These are phyloP conservation scores for Dioszegia crocea DNA, from an alignment of 768 basidiomycete species.

Conservation along the genomic window DNA sequence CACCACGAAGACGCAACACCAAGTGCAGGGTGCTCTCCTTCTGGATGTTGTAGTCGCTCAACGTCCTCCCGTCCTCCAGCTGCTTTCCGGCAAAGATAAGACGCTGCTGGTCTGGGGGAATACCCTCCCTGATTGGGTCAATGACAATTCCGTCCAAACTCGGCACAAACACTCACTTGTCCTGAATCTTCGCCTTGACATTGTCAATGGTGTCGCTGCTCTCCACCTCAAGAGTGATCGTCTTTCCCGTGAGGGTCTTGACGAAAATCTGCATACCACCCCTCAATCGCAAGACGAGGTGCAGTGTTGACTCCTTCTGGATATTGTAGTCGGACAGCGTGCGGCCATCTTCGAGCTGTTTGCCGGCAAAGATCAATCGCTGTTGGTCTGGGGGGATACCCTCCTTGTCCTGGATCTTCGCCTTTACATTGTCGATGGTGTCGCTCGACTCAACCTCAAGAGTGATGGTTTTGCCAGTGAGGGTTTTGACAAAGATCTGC, in stretches of 20 bases:
- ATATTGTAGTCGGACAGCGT: conserved; percentile 52
- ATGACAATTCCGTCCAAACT: no score
- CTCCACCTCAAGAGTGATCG: conserved; percentile 71
- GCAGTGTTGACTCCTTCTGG: conserved; percentile 98
- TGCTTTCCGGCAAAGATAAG: conserved; percentile 91
- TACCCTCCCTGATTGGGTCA: no score
- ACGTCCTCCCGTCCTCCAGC: conserved; percentile 80
- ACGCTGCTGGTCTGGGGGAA: conserved; percentile 88
- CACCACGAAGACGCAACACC: conserved; percentile 45
- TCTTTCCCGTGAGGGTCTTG: conserved; percentile 92
- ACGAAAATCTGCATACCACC: conserved; percentile 98
- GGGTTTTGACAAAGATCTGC: conserved; percentile 58
- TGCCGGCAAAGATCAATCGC: conserved; percentile 46
- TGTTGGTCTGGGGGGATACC: conserved; percentile 50
- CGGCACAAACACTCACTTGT: no score
- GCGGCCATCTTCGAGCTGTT: conserved; percentile 45
- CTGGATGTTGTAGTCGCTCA: conserved; percentile 60
- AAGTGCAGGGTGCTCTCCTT: conserved; percentile 55
- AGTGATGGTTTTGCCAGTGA: conserved; percentile 51
- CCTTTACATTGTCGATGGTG: conserved; percentile 82
- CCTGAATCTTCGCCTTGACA: conserved; percentile 90
- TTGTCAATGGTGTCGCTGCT: conserved; percentile 91
- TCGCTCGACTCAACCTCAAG: conserved; percentile 80
- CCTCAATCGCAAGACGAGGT: conserved; percentile 93
- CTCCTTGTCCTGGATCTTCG: conserved; percentile 48